phyloP scores from a whole-genome alignment of 1,284 basidiomycete genomes.

The Chalciporus sp. region DNA sequence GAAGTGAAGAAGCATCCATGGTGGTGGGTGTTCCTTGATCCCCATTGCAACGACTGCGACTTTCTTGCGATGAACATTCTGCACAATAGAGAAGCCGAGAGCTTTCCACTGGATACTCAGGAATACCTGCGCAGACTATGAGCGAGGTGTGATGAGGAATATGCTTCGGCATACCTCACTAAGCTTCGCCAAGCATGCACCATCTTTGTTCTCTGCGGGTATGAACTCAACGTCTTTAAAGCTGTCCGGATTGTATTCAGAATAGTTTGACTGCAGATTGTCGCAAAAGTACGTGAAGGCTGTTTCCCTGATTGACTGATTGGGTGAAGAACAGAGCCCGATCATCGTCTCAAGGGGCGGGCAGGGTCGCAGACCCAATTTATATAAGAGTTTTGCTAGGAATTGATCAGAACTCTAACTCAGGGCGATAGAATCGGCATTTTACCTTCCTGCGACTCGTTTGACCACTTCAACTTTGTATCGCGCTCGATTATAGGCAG shows the following conservation, averaged over 20 bases:
- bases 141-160: background rate
- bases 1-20: conserved; percentile 59
- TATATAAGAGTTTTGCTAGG: conserved; percentile 58
- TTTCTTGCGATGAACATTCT: conserved; percentile 46
- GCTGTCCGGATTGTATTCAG: conserved; percentile 55
- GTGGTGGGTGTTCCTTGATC: conserved; percentile 71
- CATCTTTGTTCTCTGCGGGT: conserved; percentile 61
- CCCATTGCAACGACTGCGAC: conserved; percentile 65
- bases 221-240: conserved; percentile 71
- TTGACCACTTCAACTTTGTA: conserved; percentile 70
- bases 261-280: conserved; percentile 63
- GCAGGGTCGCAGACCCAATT: conserved; percentile 70
- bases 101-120: conserved; percentile 66
- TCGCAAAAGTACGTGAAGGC: conserved; percentile 79
- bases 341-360: conserved; percentile 74
- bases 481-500: conserved; percentile 17
- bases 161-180: conserved; percentile 50
- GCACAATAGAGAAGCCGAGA: conserved; percentile 72
- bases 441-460: conserved; percentile 78
- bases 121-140: conserved; percentile 56
- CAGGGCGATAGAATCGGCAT: background rate
- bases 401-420: background rate
- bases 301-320: conserved; percentile 45
- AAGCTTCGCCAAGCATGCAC: conserved; percentile 60
- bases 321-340: conserved; percentile 58